Conservation (phyloP, 2,329 filamentous ascomycete genomes). For the Aspergillus uvarum region DNA sequence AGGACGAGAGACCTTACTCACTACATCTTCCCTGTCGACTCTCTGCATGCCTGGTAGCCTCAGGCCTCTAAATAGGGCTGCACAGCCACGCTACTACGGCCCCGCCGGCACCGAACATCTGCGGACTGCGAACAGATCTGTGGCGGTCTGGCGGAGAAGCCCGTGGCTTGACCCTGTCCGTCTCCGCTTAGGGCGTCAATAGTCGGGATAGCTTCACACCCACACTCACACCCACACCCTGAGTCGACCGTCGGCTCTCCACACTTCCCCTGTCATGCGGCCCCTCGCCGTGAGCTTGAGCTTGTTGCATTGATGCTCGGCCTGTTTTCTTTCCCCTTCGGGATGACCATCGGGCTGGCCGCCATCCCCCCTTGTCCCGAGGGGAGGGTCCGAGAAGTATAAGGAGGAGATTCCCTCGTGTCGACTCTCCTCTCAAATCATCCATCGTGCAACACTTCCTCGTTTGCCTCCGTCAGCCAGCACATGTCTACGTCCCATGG, state of each 20-base stretch:
- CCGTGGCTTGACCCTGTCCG: constrained; percentile 21
- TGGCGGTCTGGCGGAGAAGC: neutral
- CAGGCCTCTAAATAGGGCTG: constrained; percentile 5
- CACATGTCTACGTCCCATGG: constrained; percentile 30
- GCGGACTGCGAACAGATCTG: neutral
- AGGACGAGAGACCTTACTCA: neutral
- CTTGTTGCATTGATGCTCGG: constrained; percentile 13
- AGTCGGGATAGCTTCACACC: constrained; percentile 18
- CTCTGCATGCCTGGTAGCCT: neutral
- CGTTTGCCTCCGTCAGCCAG: neutral
- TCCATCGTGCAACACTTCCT: neutral
- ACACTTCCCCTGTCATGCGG: constrained; percentile 15
- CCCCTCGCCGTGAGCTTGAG: constrained; percentile 14
- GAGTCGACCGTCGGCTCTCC: constrained; percentile 7
- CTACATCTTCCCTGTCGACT: neutral
- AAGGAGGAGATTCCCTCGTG: constrained; percentile 1
- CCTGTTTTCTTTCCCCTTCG: constrained; percentile 10
- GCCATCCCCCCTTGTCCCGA: constrained; percentile 2
- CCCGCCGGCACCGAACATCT: constrained; percentile 7
- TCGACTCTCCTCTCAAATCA: neutral
- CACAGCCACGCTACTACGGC: constrained; percentile 17
- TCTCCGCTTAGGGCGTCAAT: constrained; percentile 9
- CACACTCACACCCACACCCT: no score
- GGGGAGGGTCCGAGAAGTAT: constrained; percentile 3
- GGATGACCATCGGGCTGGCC: constrained; percentile 16